Conservation (phyloP, 441 rosid species). For the Flueggea neowawraea region DNA sequence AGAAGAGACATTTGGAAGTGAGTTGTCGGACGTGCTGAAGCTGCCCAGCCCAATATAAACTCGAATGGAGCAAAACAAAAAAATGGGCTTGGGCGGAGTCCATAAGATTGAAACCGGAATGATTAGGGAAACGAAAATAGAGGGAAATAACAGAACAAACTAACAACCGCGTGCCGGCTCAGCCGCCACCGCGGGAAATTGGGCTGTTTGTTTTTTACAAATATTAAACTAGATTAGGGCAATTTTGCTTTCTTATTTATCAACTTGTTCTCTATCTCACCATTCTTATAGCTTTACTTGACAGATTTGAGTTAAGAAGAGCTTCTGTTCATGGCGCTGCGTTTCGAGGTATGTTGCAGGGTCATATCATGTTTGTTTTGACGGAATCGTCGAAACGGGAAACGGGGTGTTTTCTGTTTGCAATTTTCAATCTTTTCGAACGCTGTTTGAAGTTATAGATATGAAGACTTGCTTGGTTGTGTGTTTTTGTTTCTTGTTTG, state of each 20-base stretch:
- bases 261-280: neutral
- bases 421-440: neutral
- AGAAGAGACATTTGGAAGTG: too few relatives aligned
- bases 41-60: too few relatives aligned
- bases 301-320: neutral
- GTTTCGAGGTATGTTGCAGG: constrained; percentile 29
- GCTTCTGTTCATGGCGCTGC: constrained; percentile 37
- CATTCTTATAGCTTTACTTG: neutral
- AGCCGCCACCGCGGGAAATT: constrained; percentile 21
- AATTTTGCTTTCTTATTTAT: neutral
- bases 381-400: too few relatives aligned
- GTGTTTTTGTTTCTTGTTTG: constrained; percentile 1
- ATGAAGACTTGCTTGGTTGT: neutral
- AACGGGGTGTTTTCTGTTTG: too few relatives aligned
- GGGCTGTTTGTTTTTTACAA: too few relatives aligned
- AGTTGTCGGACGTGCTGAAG: too few relatives aligned
- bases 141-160: too few relatives aligned
- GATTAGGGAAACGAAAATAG: too few relatives aligned
- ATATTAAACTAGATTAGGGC: too few relatives aligned
- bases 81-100: too few relatives aligned
- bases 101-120: too few relatives aligned
- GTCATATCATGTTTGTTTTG: neutral
- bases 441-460: neutral
- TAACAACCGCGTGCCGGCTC: constrained; percentile 8
- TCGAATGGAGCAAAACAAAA: too few relatives aligned